These are phyloP conservation scores for Pleodorina starrii DNA, from an alignment of 139 green algal genomes.

Conservation along the genomic window DNA sequence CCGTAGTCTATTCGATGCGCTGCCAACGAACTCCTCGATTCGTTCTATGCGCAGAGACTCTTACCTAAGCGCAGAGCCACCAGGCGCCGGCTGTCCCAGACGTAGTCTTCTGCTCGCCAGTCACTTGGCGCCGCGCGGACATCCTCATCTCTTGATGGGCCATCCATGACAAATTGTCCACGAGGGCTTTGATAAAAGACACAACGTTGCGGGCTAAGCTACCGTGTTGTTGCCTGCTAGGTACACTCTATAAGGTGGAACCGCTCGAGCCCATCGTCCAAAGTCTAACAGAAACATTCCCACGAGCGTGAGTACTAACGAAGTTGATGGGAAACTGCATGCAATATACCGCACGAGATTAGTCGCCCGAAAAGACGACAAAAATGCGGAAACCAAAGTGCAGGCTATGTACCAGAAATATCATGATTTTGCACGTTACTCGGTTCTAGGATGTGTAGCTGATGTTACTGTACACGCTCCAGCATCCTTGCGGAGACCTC, in stretches of 20 bases:
- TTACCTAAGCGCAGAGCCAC: background rate
- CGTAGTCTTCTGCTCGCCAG: conserved; percentile 5
- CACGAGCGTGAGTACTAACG: background rate
- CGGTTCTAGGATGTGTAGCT: no score
- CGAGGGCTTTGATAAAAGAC: background rate
- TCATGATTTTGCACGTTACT: no score
- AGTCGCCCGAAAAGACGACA: background rate
- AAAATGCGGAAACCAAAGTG: background rate
- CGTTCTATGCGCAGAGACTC: background rate
- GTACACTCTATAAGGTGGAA: background rate
- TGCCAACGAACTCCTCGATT: background rate
- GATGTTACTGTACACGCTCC: no score
- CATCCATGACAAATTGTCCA: background rate
- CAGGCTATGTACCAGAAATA: no score
- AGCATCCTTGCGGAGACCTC: no score
- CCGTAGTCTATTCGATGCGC: background rate
- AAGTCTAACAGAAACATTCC: background rate
- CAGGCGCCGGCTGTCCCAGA: background rate
- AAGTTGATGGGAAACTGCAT: background rate
- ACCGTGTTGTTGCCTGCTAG: no score
- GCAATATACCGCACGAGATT: background rate
- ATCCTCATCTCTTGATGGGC: background rate
- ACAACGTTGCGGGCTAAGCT: no score
- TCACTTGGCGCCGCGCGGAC: background rate
- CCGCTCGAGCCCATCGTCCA: background rate